These are phyloP conservation scores for Plenodomus lindquistii DNA, from an alignment of 2,329 filamentous ascomycete genomes.

Conservation along the genomic window DNA sequence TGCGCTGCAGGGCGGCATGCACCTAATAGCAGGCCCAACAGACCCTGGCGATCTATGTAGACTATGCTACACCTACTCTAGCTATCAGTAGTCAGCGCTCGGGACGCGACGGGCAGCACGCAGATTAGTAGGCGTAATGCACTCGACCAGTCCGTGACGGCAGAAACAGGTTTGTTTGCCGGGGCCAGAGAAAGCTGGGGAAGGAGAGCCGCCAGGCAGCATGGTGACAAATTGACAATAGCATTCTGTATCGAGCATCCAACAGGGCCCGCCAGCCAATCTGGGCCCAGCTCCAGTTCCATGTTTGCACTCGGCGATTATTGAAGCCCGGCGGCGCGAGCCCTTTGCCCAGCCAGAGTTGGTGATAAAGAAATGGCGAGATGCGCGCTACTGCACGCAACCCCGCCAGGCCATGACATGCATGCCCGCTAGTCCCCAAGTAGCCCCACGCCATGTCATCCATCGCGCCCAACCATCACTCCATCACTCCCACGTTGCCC, in stretches of 20 bases:
- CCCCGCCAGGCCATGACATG: conserved; percentile 2
- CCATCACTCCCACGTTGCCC: conserved; percentile 25
- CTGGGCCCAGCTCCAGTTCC: background rate
- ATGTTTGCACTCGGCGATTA: conserved; percentile 5
- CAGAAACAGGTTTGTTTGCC: conserved; percentile 1
- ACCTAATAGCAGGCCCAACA: conserved; percentile 7
- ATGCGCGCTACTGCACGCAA: conserved; percentile 6
- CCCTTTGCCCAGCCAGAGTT: conserved; percentile 5
- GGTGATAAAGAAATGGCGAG: conserved; percentile 13
- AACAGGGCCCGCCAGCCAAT: background rate
- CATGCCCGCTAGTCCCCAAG: conserved; percentile 21
- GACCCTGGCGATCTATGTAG: conserved; percentile 8
- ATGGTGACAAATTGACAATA: conserved; percentile 24
- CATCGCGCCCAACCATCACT: conserved; percentile 25
- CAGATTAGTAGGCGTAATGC: conserved; percentile 16
- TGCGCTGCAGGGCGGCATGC: conserved; percentile 4
- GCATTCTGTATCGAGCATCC: background rate
- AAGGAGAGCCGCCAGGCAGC: background rate
- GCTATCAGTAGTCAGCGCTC: conserved; percentile 12
- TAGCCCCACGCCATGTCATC: conserved; percentile 21
- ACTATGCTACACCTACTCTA: too few relatives aligned
- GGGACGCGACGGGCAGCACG: conserved; percentile 9
- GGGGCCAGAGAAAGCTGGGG: conserved; percentile 3
- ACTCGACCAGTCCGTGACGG: conserved; percentile 7
- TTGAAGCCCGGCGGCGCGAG: conserved; percentile 3